Base-by-base conservation (phyloP, 257 asterid species). In the Penstemon davidsonii region DNA sequence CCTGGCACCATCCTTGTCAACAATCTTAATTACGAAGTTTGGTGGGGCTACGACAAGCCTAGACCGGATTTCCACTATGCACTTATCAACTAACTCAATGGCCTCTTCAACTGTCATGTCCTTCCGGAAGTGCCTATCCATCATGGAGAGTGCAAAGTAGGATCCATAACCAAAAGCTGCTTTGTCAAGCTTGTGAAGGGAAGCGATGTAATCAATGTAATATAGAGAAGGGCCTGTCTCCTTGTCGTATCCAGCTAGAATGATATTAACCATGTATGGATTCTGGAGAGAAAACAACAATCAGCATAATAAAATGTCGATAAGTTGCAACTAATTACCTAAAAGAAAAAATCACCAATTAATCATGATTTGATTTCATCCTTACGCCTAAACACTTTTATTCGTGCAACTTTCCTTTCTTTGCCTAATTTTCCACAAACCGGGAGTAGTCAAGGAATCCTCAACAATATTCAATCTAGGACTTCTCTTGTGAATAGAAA, bases 41-140 rank as follows among this genome's bases (percentile, higher is more conserved):
- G 96, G 98, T 45, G 96, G 96, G 64, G 96, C 96, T 36, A 92
- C 80, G 5, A 87, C 98, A 62, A 92, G 80, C 85, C 98, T 87
- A 40, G 87, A 82, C 12, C 98, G 81, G 3, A 92, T 92, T 67
- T 92, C 98, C 11, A 78, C 19, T 9, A 92, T 81, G 86, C 85
- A 78, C 79, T 93, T 85, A 59, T 93, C 98, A 1, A 84, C 96
- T 78, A 91, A 76, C 53, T 83, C 93, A 44, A 89, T 71, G 8
- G 99, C 99, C 77, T 91, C 96, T 47, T 94, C 96, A 0, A 91
- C 79, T 0, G 86, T 81, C 99, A 94, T 94, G 83, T 91, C 98
- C 44, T 64, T 70, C 12, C 84, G 91, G 78, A 87, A 88, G 85
- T 87, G 86, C 80, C 98, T 80, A 60, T 94, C 99, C 99, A 94